Conservation (phyloP, 208 protist species). For the Leishmania martiniquensis region DNA sequence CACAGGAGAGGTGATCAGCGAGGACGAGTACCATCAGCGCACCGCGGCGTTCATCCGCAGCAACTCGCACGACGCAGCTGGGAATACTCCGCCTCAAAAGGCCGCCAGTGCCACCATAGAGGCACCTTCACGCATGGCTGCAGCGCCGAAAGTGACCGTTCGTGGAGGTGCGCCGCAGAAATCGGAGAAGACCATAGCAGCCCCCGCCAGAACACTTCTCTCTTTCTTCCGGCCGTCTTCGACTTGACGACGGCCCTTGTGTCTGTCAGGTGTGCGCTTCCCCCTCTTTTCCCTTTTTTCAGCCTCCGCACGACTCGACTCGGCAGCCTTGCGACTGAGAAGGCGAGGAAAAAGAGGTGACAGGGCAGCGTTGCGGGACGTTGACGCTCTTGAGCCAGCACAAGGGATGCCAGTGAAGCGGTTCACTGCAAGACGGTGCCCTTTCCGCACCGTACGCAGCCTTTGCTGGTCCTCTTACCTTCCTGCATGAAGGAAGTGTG, state of each 20-base stretch:
- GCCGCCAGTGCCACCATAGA: background rate
- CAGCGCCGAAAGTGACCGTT: slow-evolving; percentile 10
- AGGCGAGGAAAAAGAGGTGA: background rate
- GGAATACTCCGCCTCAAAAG: background rate
- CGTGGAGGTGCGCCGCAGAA: slow-evolving; percentile 3
- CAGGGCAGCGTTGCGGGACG: background rate
- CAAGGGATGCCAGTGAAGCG: background rate
- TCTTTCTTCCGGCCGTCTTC: slow-evolving; percentile 42
- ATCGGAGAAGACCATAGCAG: slow-evolving; percentile 6
- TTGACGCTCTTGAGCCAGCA: background rate
- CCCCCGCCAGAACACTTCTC: slow-evolving; percentile 36
- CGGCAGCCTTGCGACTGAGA: background rate
- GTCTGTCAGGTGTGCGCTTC: background rate
- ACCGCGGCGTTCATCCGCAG: slow-evolving; percentile 35
- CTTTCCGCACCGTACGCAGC: no score
- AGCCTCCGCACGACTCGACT: background rate
- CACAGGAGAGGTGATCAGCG: slow-evolving; percentile 58
- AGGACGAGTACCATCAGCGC: slow-evolving; percentile 64
- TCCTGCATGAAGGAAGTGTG: background rate
- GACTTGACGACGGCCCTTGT: background rate
- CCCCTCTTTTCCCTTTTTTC: background rate
- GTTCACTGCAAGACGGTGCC: background rate
- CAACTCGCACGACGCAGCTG: background rate
- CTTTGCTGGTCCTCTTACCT: background rate
- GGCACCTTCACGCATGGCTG: slow-evolving; percentile 1